Base-by-base conservation (phyloP, 495 filamentous ascomycete species). In the Lasiosphaeria hispida region DNA sequence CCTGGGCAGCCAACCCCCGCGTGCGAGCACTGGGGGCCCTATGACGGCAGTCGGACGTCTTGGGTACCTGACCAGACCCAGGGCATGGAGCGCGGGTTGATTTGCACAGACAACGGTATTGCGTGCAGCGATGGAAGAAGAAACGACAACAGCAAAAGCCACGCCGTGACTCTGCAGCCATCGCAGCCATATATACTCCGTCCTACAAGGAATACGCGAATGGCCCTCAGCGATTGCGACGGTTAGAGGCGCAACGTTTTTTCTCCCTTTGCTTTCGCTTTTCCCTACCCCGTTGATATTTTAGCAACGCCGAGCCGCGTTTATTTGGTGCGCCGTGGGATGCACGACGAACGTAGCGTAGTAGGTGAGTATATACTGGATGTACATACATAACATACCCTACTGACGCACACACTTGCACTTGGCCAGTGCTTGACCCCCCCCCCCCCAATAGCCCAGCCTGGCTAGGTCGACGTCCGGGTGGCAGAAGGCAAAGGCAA, bases 101-200 rank as follows among this genome's bases (percentile, higher is more conserved):
- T 52, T 30, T 41, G 60, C 49, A 62, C 49, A 45, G 55, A 47
- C 50, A 51, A 33, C 50, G 55, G 60, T 55, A 62, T 62, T 58
- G 50, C 60, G 49, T 62, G 60, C 59, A 61, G 45, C 14, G 15
- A n/a, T 10, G 18, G 14, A 19, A 11, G 15, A 55, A 38, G 30
- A 55, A 36, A 55, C 37, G 19, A 48, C 45, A 42, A 36, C 34
- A 47, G 23, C 15, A 23, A 37, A 9, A 38, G 17, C 41, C 30
- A 53, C 41, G 18, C 39, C 17, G 41, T 30, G 2, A 5, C 57
- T 30, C 14, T 38, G 57, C 49, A 38, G 19, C 48, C 19, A 41
- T 7, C 48, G 58, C 7, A 36, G 17, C 34, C 10, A 18, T 7
- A 18, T 7, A 37, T 47, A 47, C 23, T 30, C 23, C 5, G 10